phyloP scores from a whole-genome alignment of 1,284 basidiomycete species.

The Rhodotorula sp. region DNA sequence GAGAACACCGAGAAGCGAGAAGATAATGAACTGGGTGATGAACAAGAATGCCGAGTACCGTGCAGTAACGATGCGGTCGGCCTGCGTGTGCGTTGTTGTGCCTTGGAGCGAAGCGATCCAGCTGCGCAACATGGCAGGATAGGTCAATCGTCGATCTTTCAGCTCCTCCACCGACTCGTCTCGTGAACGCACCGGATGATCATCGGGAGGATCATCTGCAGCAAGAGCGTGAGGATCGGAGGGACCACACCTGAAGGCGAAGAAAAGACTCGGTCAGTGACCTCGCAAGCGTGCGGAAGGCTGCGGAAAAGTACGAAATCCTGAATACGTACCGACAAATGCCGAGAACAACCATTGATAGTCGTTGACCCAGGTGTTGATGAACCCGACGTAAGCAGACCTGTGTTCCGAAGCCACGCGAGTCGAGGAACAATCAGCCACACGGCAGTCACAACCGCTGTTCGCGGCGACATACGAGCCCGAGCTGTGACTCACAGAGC shows the following conservation, averaged over 20 bases:
- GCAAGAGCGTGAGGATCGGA: slow-evolving; percentile 78
- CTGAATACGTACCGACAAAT: slow-evolving; percentile 36
- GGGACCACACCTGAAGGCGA: slow-evolving; percentile 62
- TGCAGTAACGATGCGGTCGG: slow-evolving; percentile 83
- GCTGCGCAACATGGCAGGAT: slow-evolving; percentile 25
- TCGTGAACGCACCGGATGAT: slow-evolving; percentile 70
- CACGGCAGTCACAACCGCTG: background rate
- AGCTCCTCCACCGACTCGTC: slow-evolving; percentile 43
- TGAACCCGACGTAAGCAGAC: slow-evolving; percentile 65
- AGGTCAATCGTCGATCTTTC: background rate
- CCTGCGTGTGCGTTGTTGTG: slow-evolving; percentile 62
- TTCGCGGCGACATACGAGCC: no score
- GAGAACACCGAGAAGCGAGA: slow-evolving; percentile 82
- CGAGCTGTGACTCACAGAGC: slow-evolving; percentile 31
- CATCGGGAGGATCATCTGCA: slow-evolving; percentile 81
- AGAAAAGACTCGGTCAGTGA: background rate
- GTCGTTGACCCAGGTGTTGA: slow-evolving; percentile 61
- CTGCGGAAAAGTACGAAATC: background rate
- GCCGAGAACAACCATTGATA: slow-evolving; percentile 43
- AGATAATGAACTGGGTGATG: slow-evolving; percentile 83
- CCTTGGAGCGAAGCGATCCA: slow-evolving; percentile 44
- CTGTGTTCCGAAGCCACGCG: slow-evolving; percentile 26
- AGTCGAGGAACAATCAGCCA: background rate
- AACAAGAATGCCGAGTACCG: slow-evolving; percentile 89
- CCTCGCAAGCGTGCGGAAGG: background rate